Evolutionary conservation across 192 early-diverging fungal genomes (phyloP), one percentile per base, ranked within the genome.

Genomic region (Rhizophagus clarus): DNA sequence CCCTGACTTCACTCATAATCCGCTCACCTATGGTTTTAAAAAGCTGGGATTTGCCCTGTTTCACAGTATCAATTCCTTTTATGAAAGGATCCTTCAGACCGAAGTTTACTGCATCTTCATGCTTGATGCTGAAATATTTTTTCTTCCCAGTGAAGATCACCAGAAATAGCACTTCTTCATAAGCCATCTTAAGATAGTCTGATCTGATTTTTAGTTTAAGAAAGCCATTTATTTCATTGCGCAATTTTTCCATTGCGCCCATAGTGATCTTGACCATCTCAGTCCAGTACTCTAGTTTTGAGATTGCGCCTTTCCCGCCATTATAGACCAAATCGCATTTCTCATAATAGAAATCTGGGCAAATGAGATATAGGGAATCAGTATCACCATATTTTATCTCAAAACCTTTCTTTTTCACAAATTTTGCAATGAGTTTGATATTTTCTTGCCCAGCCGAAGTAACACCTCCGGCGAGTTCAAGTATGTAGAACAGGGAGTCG

Each of bases 221-320:
- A 42, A 45, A 42, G 4, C 0, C 15, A n/a, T 73, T 73, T 4
- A 73, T 47, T 24, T 73, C 10, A 73, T 73, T 29, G 15, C 42
- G 22, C 9, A 73, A 26, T 11, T 49, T 73, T 15, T 73, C 42
- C 42, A 73, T 73, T 26, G 56, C 17, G n/a, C 14, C 40, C 47
- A 73, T 73, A 73, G 42, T 49, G 9, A 73, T 49, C 7, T 56
- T 73, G 7, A 73, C 72, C 72, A 73, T 73, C 56, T 73, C 72
- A 26, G 42, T 6, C 42, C 69, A 71, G 28, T 71, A 71, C 37
- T 26, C 69, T 71, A 29, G 24, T 32, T 37, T 28, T 15, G 32
- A 71, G 40, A 71, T 22, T 37, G 17, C 5, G 17, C 28, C 68
- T 37, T 34, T 40, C 40, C n/a, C 40, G 40, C 40, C 40, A 40